Evolutionary conservation across 2,329 filamentous ascomycete genomes (phyloP), one percentile per base, ranked within the genome.

Genomic region (Cadophora gregata): DNA sequence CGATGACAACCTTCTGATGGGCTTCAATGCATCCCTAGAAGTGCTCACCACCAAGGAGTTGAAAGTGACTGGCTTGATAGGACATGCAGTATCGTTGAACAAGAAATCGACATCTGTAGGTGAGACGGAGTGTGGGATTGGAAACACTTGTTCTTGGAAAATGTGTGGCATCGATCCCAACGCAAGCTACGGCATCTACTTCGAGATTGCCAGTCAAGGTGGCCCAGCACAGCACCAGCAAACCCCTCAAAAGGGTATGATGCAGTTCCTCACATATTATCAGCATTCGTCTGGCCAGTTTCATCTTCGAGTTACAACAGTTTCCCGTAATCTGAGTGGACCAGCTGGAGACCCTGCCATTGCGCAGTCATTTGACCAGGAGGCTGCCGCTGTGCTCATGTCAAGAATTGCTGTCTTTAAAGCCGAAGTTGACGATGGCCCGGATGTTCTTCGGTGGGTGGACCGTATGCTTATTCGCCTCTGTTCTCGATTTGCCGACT

Each of bases 401-500:
- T 96, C 95, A n/a, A 88, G 96, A 71, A 99, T 99, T 79, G 96
- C 96, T 9, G 96, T 98, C 59, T 99, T 97, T 85, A 99, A 98
- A 83, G 94, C 96, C 1, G 96, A 99, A 78, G 94, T 98, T 29
- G 96, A 99, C 74, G 96, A 99, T 77, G 96, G 96, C 0, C 96
- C 96, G n/a, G 96, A 99, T 79, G 95, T 99, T 29, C 85, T 99
- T 64, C 89, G 96, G 77, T 99, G 96, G 96, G 96, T 99, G 27
- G 96, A 99, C 77, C 88, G 96, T 72, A 99, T 99, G 96, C 88
- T 99, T 67, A 99, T 99, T 78, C 87, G 96, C 63, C 85, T 99
- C 29, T 99, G 96, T 83, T 97, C 95, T 50, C 88, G 95, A 73
- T 99, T 99, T 77, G 96, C 96, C 31, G 96, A 99, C 79, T 99